Evolutionary conservation across 768 basidiomycete species (phyloP).

Genomic region (Boletus barrowsii): DNA sequence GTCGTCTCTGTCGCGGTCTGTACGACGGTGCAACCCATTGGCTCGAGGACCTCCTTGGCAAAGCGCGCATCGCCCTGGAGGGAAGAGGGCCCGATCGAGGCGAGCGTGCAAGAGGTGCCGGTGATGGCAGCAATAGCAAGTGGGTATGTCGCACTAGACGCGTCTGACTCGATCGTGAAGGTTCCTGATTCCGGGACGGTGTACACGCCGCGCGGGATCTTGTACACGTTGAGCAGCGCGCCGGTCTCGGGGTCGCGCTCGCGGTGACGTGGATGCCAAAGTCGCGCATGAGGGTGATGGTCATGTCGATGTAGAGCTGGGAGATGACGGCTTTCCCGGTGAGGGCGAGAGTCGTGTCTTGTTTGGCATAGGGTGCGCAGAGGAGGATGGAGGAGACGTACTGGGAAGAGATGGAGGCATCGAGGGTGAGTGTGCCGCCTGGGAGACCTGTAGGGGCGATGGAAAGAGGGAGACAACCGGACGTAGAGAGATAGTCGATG

Average conservation of each 20-base stretch:
- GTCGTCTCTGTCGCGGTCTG: conserved; percentile 90
- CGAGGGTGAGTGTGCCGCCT: conserved; percentile 80
- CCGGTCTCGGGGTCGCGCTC: conserved; percentile 58
- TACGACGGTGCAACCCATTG: conserved; percentile 90
- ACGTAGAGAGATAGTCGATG: conserved; percentile 73
- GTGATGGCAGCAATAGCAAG: conserved; percentile 96
- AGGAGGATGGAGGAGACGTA: conserved; percentile 97
- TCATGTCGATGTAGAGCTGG: conserved; percentile 99
- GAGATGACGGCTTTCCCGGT: conserved; percentile 95
- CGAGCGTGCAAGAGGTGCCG: conserved; percentile 91
- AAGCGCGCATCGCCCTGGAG: conserved; percentile 98
- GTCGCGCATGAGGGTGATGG: conserved; percentile 93
- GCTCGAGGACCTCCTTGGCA: conserved; percentile 87
- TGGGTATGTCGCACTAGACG: conserved; percentile 94
- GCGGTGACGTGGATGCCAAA: conserved; percentile 83
- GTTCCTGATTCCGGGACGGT: conserved; percentile 56
- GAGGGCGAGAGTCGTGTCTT: conserved; percentile 85
- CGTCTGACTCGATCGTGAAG: conserved; percentile 94
- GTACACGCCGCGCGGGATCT: conserved; percentile 80
- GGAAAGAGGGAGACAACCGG: conserved; percentile 85
- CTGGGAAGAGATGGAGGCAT: conserved; percentile 95
- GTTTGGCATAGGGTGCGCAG: conserved; percentile 88
- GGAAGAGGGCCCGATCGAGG: conserved; percentile 85
- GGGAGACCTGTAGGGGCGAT: conserved; percentile 81
- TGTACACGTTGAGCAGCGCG: conserved; percentile 72